A percentile compares a stretch with the other conserved stretches of the same genome.
Conservation (phyloP, 306 rosid species). For the Malus sieversii region DNA sequence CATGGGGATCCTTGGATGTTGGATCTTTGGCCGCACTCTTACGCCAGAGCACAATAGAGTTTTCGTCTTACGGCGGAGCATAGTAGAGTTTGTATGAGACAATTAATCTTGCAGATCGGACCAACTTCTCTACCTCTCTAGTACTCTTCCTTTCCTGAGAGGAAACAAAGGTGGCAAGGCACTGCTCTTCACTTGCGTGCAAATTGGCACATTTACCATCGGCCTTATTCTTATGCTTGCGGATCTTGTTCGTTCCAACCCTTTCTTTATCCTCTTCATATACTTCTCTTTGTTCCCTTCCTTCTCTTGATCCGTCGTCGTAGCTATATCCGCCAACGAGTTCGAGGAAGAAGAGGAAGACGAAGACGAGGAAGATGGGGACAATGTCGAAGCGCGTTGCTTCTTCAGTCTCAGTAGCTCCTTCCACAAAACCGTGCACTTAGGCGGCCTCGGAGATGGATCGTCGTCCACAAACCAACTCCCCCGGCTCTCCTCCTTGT, state of each 20-base stretch:
- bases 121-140: constrained; percentile 47
- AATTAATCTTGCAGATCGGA: constrained; percentile 18
- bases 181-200: constrained; percentile 72
- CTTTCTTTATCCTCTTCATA: constrained; percentile 72
- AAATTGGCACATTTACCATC: constrained; percentile 89
- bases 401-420: constrained; percentile 92
- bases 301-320: constrained; percentile 49
- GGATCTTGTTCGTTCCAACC: constrained; percentile 87
- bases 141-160: constrained; percentile 60
- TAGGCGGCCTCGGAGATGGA: constrained; percentile 98
- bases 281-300: constrained; percentile 48
- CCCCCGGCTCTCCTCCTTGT: constrained; percentile 53
- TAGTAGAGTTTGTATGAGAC: background rate
- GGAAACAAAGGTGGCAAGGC: constrained; percentile 89
- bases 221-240: constrained; percentile 87
- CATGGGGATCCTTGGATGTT: background rate
- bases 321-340: constrained; percentile 59
- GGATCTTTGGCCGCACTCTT: background rate
- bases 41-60: background rate
- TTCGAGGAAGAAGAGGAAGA: constrained; percentile 69
- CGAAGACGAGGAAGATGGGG: constrained; percentile 86
- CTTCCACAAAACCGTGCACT: constrained; percentile 95
- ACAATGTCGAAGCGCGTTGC: constrained; percentile 72
- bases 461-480: constrained; percentile 96
- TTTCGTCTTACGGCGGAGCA: background rate